phyloP scores from a whole-genome alignment of 192 early-diverging fungal species.

The Podila epicladia region DNA sequence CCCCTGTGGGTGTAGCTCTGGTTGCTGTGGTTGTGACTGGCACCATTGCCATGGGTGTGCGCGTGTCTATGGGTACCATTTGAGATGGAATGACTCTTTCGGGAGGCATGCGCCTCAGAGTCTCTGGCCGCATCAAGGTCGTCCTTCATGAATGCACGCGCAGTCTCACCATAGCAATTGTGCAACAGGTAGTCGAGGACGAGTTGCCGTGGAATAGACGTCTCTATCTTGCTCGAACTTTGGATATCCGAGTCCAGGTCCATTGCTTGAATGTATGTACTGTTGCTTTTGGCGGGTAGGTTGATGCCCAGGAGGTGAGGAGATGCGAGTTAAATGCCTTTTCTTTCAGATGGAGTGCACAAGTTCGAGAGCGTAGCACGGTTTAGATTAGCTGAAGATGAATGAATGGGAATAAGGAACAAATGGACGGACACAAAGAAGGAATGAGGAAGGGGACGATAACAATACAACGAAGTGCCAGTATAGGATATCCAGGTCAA shows the following conservation, averaged over 20 bases:
- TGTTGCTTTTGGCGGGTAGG: background rate
- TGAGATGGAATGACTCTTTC: conserved; percentile 6
- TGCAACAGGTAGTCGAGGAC: conserved; percentile 75
- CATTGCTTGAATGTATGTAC: conserved; percentile 13
- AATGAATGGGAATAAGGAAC: background rate
- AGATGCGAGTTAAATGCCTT: background rate
- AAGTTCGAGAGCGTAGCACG: too few species aligned
- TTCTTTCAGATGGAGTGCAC: too few species aligned
- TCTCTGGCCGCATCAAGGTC: conserved; percentile 45
- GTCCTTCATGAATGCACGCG: conserved; percentile 64
- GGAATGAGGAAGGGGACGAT: background rate
- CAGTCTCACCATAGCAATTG: conserved; percentile 74
- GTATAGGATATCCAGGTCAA: too few species aligned
- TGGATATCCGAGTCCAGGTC: conserved; percentile 43
- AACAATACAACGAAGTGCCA: too few species aligned
- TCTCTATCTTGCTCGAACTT: conserved; percentile 39
- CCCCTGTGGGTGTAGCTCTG: conserved; percentile 18
- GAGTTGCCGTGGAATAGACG: conserved; percentile 55
- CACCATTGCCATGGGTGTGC: conserved; percentile 8
- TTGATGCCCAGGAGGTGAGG: too few species aligned
- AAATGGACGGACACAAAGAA: background rate
- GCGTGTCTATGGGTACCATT: conserved; percentile 8
- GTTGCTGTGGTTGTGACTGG: conserved; percentile 8
- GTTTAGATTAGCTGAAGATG: background rate
- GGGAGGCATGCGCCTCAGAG: conserved; percentile 5